Evolutionary conservation across 2,329 filamentous ascomycete genomes (phyloP), one percentile per base, ranked within the genome.

Genomic region (Pseudovirgaria hyperparasitica): DNA sequence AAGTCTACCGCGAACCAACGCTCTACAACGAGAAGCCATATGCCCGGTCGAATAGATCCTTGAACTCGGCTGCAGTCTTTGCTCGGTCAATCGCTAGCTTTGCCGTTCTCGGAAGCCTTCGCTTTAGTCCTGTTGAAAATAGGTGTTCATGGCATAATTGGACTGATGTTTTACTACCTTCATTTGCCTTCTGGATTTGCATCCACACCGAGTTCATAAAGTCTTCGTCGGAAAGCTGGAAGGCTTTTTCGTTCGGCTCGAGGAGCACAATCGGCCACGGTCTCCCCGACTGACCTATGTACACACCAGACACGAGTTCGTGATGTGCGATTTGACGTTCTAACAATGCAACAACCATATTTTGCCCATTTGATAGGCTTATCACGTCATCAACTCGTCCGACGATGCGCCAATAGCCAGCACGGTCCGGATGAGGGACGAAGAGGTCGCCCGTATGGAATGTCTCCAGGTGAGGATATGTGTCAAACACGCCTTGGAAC

Each of bases 81-180:
- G 60, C 60, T 3, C 68, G 58, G 26, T 72, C 70, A 29, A 67
- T 58, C 0, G 65, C 72, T 3, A 65, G 65, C 40, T 73, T 72
- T 32, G 72, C 69, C 1, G 69, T 72, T 20, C 45, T 48, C 2
- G 66, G 57, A 35, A 67, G 72, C n/a, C n/a, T n/a, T n/a, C n/a
- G n/a, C n/a, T n/a, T n/a, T n/a, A n/a, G n/a, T n/a, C n/a, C n/a
- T 3, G 44, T 34, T 0, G 63, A 62, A 36, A 70, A 76, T n/a
- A n/a, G n/a, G n/a, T n/a, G n/a, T n/a, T n/a, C n/a, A n/a, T n/a
- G n/a, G n/a, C n/a, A n/a, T n/a, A n/a, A n/a, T n/a, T n/a, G n/a
- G n/a, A n/a, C n/a, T n/a, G n/a, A n/a, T 0, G 59, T 62, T 19
- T 48, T 34, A 62, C 67, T 12, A 57, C 60, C 9, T 1, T 50